A percentile compares a stretch with the other conserved stretches of the same genome.
These are phyloP conservation scores for Groenewaldozyma salmanticensis DNA, from an alignment of 805 yeast species.

Conservation along the genomic window DNA sequence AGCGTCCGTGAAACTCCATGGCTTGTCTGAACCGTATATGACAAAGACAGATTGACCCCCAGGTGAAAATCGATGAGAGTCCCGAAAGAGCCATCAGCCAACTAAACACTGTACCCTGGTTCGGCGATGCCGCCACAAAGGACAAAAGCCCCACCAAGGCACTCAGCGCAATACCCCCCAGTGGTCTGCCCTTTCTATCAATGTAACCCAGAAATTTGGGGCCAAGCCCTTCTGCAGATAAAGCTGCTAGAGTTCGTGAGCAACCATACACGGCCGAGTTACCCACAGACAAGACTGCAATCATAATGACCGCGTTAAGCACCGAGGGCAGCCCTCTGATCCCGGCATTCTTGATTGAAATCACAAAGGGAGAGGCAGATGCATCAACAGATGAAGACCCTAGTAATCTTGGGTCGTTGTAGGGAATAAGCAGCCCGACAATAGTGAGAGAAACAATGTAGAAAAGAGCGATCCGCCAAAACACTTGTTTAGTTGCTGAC, in stretches of 20 bases:
- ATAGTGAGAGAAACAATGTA: conserved; percentile 50
- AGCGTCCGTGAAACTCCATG: conserved; percentile 46
- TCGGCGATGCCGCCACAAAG: conserved; percentile 50
- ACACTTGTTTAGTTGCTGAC: conserved; percentile 68
- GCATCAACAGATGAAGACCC: conserved; percentile 46
- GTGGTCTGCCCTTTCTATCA: conserved; percentile 71
- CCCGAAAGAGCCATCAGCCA: conserved; percentile 70
- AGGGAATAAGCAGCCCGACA: conserved; percentile 68
- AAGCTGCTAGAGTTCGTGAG: conserved; percentile 57
- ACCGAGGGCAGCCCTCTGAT: conserved; percentile 58
- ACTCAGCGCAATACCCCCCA: conserved; percentile 47
- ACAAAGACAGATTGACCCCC: conserved; percentile 61
- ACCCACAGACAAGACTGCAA: conserved; percentile 64
- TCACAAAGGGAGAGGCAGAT: conserved; percentile 64
- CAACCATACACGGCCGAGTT: conserved; percentile 63
- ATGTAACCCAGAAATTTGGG: conserved; percentile 56
- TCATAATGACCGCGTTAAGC: conserved; percentile 60
- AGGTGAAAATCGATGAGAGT: conserved; percentile 58
- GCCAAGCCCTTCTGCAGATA: conserved; percentile 57
- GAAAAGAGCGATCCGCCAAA: conserved; percentile 70
- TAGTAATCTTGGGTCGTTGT: conserved; percentile 39
- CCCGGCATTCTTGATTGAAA: conserved; percentile 59
- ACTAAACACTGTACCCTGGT: conserved; percentile 39
- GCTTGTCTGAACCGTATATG: conserved; percentile 59
- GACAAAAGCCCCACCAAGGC: conserved; percentile 45